Percentiles rank a stretch among this genome's conserved stretches.
Evolutionary conservation across 768 basidiomycete genomes (phyloP).

Genomic region (Coprinellus micaceus): DNA sequence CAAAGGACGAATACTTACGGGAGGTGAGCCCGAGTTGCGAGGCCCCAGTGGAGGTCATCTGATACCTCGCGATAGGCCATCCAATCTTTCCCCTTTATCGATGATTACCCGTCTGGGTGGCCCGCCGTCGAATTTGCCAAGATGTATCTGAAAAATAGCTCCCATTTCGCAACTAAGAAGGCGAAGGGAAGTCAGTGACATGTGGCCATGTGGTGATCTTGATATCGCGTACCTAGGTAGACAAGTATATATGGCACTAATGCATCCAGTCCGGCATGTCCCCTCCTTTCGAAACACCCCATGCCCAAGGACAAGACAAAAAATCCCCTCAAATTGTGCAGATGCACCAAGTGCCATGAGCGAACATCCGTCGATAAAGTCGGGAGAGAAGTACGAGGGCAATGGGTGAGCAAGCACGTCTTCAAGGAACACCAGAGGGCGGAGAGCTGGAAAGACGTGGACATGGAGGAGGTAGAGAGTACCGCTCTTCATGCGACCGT

Average conservation of each 20-base stretch:
- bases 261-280: too few relatives aligned
- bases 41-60: not conserved
- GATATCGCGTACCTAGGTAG: too few relatives aligned
- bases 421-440: not conserved
- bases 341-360: too few relatives aligned
- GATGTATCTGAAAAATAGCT: not conserved
- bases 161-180: not conserved
- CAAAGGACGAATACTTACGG: not conserved
- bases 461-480: not conserved
- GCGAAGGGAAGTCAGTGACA: not conserved
- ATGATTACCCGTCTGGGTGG: not conserved
- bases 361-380: too few relatives aligned
- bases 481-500: not conserved
- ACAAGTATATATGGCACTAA: too few relatives aligned
- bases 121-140: not conserved
- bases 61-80: not conserved
- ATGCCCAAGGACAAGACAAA: too few relatives aligned
- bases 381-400: not conserved
- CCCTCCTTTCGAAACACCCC: too few relatives aligned
- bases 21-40: not conserved
- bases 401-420: not conserved
- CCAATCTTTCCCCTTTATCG: not conserved
- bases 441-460: not conserved
- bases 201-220: not conserved
- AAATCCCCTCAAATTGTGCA: too few relatives aligned